Percentiles rank a stretch among this genome's conserved stretches.
phyloP scores from a whole-genome alignment of 495 filamentous ascomycete species.

The Penicillium longicatenatum region DNA sequence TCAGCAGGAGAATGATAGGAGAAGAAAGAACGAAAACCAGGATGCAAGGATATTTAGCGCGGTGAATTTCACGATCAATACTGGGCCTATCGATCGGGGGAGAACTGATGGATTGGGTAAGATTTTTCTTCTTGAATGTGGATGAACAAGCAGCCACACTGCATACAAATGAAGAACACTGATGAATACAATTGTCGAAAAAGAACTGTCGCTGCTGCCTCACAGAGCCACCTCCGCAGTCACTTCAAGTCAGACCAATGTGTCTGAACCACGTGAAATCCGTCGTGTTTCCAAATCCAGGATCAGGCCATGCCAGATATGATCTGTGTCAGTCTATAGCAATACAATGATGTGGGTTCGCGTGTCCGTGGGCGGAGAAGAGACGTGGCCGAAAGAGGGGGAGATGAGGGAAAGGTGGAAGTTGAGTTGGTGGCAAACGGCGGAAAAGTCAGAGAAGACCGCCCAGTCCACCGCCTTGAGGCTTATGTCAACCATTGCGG shows the following conservation, averaged over 20 bases:
- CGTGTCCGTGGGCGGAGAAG: background rate
- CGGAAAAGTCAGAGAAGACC: constrained; percentile 29
- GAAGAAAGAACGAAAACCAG: constrained; percentile 15
- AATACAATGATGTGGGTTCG: background rate
- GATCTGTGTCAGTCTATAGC: constrained; percentile 1
- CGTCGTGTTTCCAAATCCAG: background rate
- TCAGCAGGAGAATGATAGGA: constrained; percentile 7
- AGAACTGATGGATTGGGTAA: constrained; percentile 28
- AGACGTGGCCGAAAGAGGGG: background rate
- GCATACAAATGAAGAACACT: constrained; percentile 42
- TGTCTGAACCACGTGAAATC: constrained; percentile 2
- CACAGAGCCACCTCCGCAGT: constrained; percentile 24
- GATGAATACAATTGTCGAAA: constrained; percentile 34
- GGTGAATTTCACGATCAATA: constrained; percentile 25
- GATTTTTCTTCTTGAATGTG: constrained; percentile 35
- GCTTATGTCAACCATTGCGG: background rate
- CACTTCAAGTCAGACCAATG: constrained; percentile 13
- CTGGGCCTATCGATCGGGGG: constrained; percentile 33
- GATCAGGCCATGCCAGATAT: background rate
- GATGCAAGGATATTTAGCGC: constrained; percentile 19
- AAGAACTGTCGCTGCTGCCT: constrained; percentile 20
- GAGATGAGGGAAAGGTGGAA: constrained; percentile 3
- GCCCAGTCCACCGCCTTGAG: constrained; percentile 7
- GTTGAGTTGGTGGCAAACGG: constrained; percentile 19
- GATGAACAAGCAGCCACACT: constrained; percentile 35